Base-by-base conservation (phyloP, 768 basidiomycete species). In the Mycena belliarum region DNA sequence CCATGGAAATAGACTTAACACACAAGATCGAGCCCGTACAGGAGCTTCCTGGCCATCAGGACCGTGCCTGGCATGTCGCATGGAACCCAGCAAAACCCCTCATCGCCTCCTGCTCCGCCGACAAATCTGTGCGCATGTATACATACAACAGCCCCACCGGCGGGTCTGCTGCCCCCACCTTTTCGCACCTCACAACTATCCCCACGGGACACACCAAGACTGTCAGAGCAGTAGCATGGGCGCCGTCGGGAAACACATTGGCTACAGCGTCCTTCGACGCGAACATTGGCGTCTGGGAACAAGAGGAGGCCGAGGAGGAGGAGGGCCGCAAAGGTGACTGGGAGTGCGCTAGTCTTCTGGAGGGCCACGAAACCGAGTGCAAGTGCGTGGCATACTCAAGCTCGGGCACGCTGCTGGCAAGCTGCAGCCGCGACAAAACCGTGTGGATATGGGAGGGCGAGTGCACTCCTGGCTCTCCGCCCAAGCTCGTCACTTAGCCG, bases 391-490 rank as follows among this genome's bases (percentile, higher is more conserved):
- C 85, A 4, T 98, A 89, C 72, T 93, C 89, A 12, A 76, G 76
- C 33, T 83, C 86, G n/a, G 88, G 88, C 1, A 87, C 81, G 3
- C 72, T 97, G 24, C 77, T 99, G n/a, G 97, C 96, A 10, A 95
- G 89, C 60, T 98, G 95, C 69, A 91, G 91, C 64, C 79, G 97
- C 57, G 97, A 98, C 75, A 99, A 98, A 76, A 93, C 93, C 6
- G 95, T 98, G 0, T 98, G 97, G 97, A 83, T 99, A 33, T 99
- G 97, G 96, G 96, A 98, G 81, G 93, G 95, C 89, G 66, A 49
- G 69, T 59, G 25, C 47, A 63, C 37, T 57, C 43, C 16, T 43
- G n/a, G 2, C 52, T n/a, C 37, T 50, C 29, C 56, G 26, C 41
- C 49, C 18, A 41, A 32, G 60, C 32, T 14, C 37, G 37, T 44